Evolutionary conservation across 805 yeast genomes (phyloP), one percentile per base, ranked within the genome.

Genomic region (Phaffomyces thermotolerans): DNA sequence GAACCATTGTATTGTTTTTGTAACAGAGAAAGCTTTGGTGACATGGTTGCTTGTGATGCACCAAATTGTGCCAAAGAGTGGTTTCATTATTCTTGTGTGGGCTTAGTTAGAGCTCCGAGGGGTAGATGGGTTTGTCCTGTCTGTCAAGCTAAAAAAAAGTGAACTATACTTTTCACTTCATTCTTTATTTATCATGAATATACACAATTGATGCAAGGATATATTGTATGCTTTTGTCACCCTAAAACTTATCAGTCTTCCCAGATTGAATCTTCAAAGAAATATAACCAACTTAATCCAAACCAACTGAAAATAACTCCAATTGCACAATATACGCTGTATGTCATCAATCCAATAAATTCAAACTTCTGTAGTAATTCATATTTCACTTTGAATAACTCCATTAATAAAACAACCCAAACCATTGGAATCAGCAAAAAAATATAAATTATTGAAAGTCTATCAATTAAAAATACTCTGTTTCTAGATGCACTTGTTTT

Each of bases 41-140:
- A 76, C 41, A 91, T 91, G 98, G 75, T 91, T 49, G 96, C 91
- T 0, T 91, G 98, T 63, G 97, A 90, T 59, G 78, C 86, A 52
- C 71, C 71, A 3, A 72, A 76, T 32, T 90, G 97, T 64, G 68
- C 76, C 46, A 71, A 64, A 32, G 88, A 81, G 56, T 84, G 93
- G 95, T 85, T 81, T 58, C 95, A 85, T 63, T 83, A 84, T 68
- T 71, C 73, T 34, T 85, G 95, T 65, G 82, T 84, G 33, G 87
- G 86, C 0, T 64, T 84, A 23, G 69, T 71, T 5, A 65, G 71
- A 17, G 80, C 84, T 2, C 89, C 90, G 7, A 55, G 53, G 4
- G 81, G 76, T 31, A 79, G 78, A 44, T 84, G 95, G 95, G 79
- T 71, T 53, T 84, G 35, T 17, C 13, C 17, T 17, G 6, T 6